Base-by-base conservation (phyloP, 2,329 filamentous ascomycete species). In the Fusarium nanum region DNA sequence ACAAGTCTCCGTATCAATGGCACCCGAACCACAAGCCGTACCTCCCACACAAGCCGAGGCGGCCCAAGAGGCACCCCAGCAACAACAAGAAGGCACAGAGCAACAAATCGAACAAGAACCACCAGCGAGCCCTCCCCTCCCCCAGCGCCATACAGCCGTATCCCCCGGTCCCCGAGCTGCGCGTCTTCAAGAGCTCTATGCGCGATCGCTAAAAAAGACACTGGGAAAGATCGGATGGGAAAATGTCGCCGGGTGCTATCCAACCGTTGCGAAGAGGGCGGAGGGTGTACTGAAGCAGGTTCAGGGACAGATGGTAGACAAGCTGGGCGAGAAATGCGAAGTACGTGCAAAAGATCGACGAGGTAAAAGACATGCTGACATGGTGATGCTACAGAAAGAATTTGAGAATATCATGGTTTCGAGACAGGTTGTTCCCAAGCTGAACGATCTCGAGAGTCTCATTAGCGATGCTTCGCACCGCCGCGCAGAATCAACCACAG, bases 161-260 rank as follows among this genome's bases (percentile, higher is more conserved):
- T 80, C 83, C 0, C 87, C 88, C 0, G 89, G 89, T 48, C 85
- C 85, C 5, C 87, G 88, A 70, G 89, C 89, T 4, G 73, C 80
- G 28, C 83, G 85, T 46, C 83, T 91, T 61, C 83, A 85, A 55
- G 80, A 84, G 56, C 81, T 89, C 34, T 89, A 88, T 75, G 81
- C 82, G 56, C 79, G 82, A 60, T 84, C 84, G 28, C 83, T 90
- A 25, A 70, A 78, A 47, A 84, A 84, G 71, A 89, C 88, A 4
- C 82, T 91, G 32, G 80, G 77, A 70, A 85, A 86, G 74, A 81
- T 90, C 57, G 83, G 80, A 68, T 88, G 84, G 80, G 82, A 85
- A 50, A 88, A 87, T 76, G 86, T 91, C 71, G 84, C 85, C 4
- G 81, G 84, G 3, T 91, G 89, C 78, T 91, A 89, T 76, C 88